Evolutionary conservation across 169 alveolate species (phyloP), one percentile per base, ranked within the genome.

Genomic region (Plasmodium gaboni): DNA sequence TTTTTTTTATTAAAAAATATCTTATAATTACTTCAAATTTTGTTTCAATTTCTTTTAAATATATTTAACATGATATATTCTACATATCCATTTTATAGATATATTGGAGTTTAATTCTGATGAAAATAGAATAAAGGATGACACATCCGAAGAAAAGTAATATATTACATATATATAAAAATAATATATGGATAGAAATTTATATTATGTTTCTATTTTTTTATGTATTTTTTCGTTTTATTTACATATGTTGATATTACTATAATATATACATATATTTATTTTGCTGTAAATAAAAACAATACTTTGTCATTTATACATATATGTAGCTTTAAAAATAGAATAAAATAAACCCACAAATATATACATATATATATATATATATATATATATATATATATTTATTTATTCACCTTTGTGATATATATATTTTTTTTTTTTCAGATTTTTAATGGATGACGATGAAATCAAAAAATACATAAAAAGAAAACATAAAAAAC

Each of bases 101-200:
- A 57, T 59, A 65, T 51, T 73, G 32, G 72, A 73, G 44, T 22
- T 73, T 44, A 46, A 73, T 60, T 60, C 71, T 12, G 73, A 59
- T 48, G 72, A 73, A 32, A 55, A 53, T 65, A 44, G 2, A 15
- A 28, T 57, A 26, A 60, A 50, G 50, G 28, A 72, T 42, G 17
- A 73, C 2, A 50, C n/a, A 24, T 50, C 69, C 42, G 87, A 48
- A 13, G 87, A 73, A 17, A 65, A 63, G 87, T 73, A 73, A 73
- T 9, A 28, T 38, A 24, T 22, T 24, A 1, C 67, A 59, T n/a
- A 59, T n/a, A 26, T 26, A 26, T 26, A 26, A 1, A 60, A 0
- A 9, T 15, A 32, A 0, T 24, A n/a, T 19, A 60, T 53, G 17
- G 1, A 53, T 10, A 53, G 6, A 8, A 53, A 6, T 10, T 8